Evolutionary conservation across 179 eudicot genomes (phyloP).

Genomic region (Sideroxylon spinosum): DNA sequence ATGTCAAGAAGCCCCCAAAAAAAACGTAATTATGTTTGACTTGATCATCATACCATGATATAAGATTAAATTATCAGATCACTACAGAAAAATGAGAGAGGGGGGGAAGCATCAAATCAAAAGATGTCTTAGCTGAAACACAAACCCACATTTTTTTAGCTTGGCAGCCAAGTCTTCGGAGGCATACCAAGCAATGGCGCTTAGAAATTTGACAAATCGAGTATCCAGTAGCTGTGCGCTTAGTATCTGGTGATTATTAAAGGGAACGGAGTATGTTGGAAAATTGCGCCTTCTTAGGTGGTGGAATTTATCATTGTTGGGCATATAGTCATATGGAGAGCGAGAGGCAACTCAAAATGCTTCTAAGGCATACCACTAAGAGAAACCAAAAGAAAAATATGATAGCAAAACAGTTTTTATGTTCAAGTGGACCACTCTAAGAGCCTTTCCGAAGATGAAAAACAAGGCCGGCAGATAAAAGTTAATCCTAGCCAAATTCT

Average conservation of each 20-base stretch:
- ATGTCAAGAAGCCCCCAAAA: slow-evolving; percentile 8
- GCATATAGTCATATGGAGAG: no score
- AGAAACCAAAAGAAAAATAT: no score
- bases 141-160: background rate
- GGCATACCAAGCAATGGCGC: background rate
- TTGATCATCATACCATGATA: background rate
- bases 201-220: background rate
- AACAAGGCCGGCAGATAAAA: no score
- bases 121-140: background rate
- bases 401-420: no score
- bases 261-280: background rate
- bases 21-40: background rate
- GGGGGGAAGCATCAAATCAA: background rate
- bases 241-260: background rate
- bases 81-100: background rate
- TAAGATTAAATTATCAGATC: background rate
- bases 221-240: background rate
- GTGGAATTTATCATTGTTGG: no score
- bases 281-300: background rate
- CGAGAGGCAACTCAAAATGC: no score
- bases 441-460: no score
- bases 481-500: no score
- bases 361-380: no score
- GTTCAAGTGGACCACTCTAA: no score
- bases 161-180: background rate